Percentiles rank a stretch among this genome's conserved stretches.
Conservation (phyloP, 345 rosid genomes). For the Gossypioides kirkii region DNA sequence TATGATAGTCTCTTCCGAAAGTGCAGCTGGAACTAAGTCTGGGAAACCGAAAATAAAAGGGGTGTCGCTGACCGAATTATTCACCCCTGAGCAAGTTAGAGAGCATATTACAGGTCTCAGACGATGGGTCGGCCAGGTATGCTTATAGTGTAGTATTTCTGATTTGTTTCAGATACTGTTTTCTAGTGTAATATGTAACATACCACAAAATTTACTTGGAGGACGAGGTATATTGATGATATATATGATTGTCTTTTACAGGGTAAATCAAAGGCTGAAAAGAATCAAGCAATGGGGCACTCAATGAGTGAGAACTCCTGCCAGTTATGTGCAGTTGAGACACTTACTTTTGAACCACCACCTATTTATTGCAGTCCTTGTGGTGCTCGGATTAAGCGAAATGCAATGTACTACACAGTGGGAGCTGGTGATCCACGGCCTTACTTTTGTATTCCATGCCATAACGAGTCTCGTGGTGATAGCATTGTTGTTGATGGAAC, state of each 20-base stretch:
- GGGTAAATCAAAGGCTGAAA: slow-evolving; percentile 97
- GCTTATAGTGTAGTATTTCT: neutral
- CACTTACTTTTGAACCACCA: slow-evolving; percentile 96
- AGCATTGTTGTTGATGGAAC: slow-evolving; percentile 65
- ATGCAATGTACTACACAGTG: slow-evolving; percentile 88
- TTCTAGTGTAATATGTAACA: neutral
- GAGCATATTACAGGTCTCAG: slow-evolving; percentile 90
- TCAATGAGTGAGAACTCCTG: slow-evolving; percentile 96
- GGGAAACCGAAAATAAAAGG: slow-evolving; percentile 96
- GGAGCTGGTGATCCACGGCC: slow-evolving; percentile 89
- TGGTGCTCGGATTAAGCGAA: slow-evolving; percentile 96
- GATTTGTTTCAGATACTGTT: neutral
- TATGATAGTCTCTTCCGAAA: slow-evolving; percentile 41
- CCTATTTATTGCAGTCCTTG: slow-evolving; percentile 93
- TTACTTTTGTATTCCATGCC: slow-evolving; percentile 90
- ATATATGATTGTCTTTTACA: slow-evolving; percentile 26
- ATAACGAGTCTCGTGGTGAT: slow-evolving; percentile 96
- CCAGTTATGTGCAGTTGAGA: slow-evolving; percentile 98
- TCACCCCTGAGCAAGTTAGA: slow-evolving; percentile 97
- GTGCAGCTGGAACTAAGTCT: slow-evolving; percentile 51
- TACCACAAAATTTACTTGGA: neutral
- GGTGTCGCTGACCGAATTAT: slow-evolving; percentile 88
- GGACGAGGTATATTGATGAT: neutral
- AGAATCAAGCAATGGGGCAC: slow-evolving; percentile 95
- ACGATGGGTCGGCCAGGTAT: slow-evolving; percentile 99